Conservation (phyloP, 257 asterid species). For the Striga asiatica region DNA sequence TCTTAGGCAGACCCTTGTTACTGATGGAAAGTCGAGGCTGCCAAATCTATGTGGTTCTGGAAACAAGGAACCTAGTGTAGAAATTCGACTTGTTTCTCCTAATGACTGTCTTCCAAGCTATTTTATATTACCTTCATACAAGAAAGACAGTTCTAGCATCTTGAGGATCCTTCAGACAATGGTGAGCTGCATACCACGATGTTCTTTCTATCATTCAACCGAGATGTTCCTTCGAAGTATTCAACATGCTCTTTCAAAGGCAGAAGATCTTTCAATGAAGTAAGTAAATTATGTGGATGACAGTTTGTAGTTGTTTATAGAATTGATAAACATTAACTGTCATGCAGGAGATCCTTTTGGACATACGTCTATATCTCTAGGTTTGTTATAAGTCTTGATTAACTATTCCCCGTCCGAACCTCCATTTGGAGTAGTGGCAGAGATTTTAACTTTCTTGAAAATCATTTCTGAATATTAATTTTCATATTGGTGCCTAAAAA, state of each 20-base stretch:
- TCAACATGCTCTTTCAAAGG: conserved; percentile 28
- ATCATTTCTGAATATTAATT: neutral
- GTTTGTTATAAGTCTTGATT: neutral
- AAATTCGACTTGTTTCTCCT: conserved; percentile 12
- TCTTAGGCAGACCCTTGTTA: conserved; percentile 17
- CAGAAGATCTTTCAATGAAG: conserved; percentile 58
- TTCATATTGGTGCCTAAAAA: too few species aligned
- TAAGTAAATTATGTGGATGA: conserved; percentile 25
- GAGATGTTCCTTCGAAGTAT: conserved; percentile 34
- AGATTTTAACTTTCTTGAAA: neutral
- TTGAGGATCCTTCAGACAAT: conserved; percentile 35
- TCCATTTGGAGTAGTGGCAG: neutral
- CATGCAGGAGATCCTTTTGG: neutral
- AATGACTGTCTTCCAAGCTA: conserved; percentile 22
- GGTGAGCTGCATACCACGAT: conserved; percentile 28
- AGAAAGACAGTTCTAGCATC: conserved; percentile 42
- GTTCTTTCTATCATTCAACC: conserved; percentile 29
- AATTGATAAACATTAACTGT: neutral
- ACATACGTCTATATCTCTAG: neutral
- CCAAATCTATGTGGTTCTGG: conserved; percentile 22
- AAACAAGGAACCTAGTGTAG: conserved; percentile 18
- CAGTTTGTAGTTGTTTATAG: conserved; percentile 1
- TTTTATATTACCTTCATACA: conserved; percentile 34
- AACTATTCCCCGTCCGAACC: neutral
- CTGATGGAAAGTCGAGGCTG: conserved; percentile 16